Percentiles rank a stretch among this genome's conserved stretches.
phyloP scores from a whole-genome alignment of 2,329 filamentous ascomycete genomes.

The Sporothrix humicola region DNA sequence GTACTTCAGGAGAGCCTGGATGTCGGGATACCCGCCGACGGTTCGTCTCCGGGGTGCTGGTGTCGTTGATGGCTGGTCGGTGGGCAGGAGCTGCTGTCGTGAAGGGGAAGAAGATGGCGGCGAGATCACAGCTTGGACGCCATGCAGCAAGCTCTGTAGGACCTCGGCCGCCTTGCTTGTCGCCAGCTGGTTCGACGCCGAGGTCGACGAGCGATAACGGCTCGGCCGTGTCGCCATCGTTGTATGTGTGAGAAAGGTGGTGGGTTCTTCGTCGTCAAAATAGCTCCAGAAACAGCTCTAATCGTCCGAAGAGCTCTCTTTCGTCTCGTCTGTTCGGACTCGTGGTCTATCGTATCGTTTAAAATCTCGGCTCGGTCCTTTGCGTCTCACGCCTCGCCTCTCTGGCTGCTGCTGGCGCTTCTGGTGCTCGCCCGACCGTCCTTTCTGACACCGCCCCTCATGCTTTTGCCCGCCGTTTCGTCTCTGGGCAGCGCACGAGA shows the following conservation, averaged over 20 bases:
- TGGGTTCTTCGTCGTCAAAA: background rate
- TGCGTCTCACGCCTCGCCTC: slow-evolving; percentile 14
- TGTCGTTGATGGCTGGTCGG: slow-evolving; percentile 12
- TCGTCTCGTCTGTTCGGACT: background rate
- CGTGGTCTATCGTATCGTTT: background rate
- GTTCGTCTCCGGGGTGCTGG: slow-evolving; percentile 39
- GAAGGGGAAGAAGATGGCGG: slow-evolving; percentile 29
- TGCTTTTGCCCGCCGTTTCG: slow-evolving; percentile 24
- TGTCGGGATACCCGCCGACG: slow-evolving; percentile 54
- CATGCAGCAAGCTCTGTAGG: slow-evolving; percentile 60
- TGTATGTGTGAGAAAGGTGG: background rate
- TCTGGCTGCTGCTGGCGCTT: slow-evolving; percentile 13
- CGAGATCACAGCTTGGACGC: slow-evolving; percentile 49
- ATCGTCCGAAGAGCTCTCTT: background rate
- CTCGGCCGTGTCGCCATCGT: slow-evolving; percentile 51
- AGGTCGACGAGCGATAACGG: slow-evolving; percentile 69
- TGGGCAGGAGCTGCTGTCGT: slow-evolving; percentile 19
- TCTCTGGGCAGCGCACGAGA: slow-evolving; percentile 18
- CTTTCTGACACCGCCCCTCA: slow-evolving; percentile 26
- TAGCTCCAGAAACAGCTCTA: background rate
- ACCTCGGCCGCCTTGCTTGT: slow-evolving; percentile 67
- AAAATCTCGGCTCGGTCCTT: background rate
- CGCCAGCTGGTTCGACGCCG: slow-evolving; percentile 60
- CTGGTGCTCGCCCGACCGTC: slow-evolving; percentile 30
- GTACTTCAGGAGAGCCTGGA: slow-evolving; percentile 57